A percentile compares a stretch with the other conserved stretches of the same genome.
phyloP scores from a whole-genome alignment of 306 rosid species.

The Medicago arabica region DNA sequence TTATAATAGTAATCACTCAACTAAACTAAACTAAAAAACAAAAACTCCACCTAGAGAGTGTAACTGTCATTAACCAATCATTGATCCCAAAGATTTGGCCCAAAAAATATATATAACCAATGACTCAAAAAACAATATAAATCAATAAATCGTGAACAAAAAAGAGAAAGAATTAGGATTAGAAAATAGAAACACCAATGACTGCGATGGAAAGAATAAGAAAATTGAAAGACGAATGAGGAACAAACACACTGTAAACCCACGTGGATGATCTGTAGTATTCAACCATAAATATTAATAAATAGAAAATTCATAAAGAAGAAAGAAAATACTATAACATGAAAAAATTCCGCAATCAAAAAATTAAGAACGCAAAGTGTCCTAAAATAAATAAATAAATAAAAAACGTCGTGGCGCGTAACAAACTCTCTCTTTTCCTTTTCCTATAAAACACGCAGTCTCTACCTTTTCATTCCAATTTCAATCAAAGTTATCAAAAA shows the following conservation, averaged over 20 bases:
- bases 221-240: conserved; percentile 23
- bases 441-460: neutral
- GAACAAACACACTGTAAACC: conserved; percentile 25
- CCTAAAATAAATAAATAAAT: neutral
- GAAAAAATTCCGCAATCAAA: neutral
- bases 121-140: neutral
- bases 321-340: neutral
- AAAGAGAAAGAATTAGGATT: neutral
- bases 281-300: neutral
- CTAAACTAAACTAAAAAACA: conserved; percentile 20
- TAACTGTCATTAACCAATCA: conserved; percentile 37
- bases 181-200: conserved; percentile 1
- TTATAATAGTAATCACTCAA: conserved; percentile 1
- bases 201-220: conserved; percentile 8
- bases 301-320: neutral
- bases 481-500: neutral
- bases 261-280: conserved; percentile 48
- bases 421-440: conserved; percentile 27
- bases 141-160: neutral
- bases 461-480: conserved; percentile 18
- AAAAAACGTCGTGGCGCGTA: conserved; percentile 42
- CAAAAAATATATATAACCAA: no score
- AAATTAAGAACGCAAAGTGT: conserved; percentile 28
- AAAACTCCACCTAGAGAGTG: conserved; percentile 27
- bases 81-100: neutral